These are phyloP conservation scores for Tolypocladium ophioglossoides DNA, from an alignment of 2,329 filamentous ascomycete genomes.

Conservation along the genomic window DNA sequence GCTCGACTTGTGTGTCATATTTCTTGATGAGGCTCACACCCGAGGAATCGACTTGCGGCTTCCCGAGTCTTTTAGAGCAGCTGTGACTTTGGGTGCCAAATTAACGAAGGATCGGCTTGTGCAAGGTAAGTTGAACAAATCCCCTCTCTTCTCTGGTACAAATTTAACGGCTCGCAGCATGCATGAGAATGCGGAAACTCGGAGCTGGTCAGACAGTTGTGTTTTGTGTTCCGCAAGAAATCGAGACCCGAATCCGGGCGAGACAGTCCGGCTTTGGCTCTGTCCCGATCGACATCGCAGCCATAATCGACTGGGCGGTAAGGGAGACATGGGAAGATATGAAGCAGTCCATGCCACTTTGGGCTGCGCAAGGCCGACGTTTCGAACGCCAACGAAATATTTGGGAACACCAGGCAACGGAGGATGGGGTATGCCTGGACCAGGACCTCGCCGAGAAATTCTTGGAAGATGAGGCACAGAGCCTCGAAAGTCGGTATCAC, in stretches of 20 bases:
- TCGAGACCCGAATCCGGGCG: slow-evolving; percentile 38
- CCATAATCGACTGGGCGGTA: slow-evolving; percentile 52
- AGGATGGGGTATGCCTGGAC: background rate
- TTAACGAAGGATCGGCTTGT: slow-evolving; percentile 58
- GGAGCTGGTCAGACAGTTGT: slow-evolving; percentile 53
- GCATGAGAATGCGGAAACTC: slow-evolving; percentile 57
- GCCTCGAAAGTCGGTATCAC: background rate
- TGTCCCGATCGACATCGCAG: slow-evolving; percentile 27
- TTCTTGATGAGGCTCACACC: slow-evolving; percentile 60
- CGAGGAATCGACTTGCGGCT: slow-evolving; percentile 57
- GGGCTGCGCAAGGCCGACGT: slow-evolving; percentile 48
- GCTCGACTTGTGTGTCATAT: slow-evolving; percentile 50
- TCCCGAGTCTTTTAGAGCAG: slow-evolving; percentile 46
- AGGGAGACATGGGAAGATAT: slow-evolving; percentile 43
- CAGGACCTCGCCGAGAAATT: background rate
- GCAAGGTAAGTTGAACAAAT: slow-evolving; percentile 40
- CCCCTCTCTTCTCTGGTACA: background rate
- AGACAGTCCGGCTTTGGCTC: slow-evolving; percentile 6
- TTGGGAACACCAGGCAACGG: slow-evolving; percentile 13
- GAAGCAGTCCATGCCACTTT: slow-evolving; percentile 41
- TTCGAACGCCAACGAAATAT: slow-evolving; percentile 30
- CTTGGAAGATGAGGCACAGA: background rate
- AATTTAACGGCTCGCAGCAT: slow-evolving; percentile 31
- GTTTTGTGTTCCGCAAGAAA: slow-evolving; percentile 46
- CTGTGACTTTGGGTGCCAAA: slow-evolving; percentile 52